phyloP scores from a whole-genome alignment of 257 asterid species.

The Ballota nigra region DNA sequence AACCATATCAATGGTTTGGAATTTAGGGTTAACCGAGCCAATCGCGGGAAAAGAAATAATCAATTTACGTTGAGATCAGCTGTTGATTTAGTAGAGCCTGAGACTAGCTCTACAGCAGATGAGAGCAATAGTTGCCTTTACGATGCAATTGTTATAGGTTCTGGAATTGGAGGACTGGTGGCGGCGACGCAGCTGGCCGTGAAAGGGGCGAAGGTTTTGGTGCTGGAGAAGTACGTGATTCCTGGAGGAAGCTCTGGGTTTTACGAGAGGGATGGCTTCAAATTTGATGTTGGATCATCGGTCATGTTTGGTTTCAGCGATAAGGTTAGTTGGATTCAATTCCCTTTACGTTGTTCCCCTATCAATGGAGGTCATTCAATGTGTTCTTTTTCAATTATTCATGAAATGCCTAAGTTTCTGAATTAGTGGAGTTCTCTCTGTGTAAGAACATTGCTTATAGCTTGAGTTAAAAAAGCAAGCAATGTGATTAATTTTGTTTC shows the following conservation, averaged over 20 bases:
- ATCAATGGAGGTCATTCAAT: not conserved
- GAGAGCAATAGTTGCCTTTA: conserved; percentile 34
- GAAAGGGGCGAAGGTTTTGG: conserved; percentile 89
- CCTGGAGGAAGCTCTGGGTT: conserved; percentile 99
- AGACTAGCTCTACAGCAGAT: conserved; percentile 19
- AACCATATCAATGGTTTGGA: conserved; percentile 21
- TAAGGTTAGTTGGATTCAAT: conserved; percentile 54
- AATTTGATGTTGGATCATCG: conserved; percentile 94
- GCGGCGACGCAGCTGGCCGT: conserved; percentile 96
- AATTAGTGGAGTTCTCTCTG: not conserved
- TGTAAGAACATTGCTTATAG: not conserved
- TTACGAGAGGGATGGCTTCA: conserved; percentile 84
- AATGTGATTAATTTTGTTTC: not conserved
- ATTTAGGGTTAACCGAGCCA: conserved; percentile 25
- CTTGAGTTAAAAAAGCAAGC: not conserved
- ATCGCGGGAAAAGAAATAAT: conserved; percentile 26
- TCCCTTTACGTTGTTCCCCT: not conserved
- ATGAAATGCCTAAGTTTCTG: not conserved
- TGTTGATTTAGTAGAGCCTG: conserved; percentile 35
- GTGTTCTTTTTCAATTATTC: not conserved
- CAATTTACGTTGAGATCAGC: conserved; percentile 44
- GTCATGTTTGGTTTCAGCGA: conserved; percentile 99
- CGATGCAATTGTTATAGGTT: conserved; percentile 91
- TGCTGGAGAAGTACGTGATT: conserved; percentile 88
- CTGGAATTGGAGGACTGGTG: conserved; percentile 95